Base-by-base conservation (phyloP, 2,329 filamentous ascomycete genomes). In the Pseudogymnoascus sp. region DNA sequence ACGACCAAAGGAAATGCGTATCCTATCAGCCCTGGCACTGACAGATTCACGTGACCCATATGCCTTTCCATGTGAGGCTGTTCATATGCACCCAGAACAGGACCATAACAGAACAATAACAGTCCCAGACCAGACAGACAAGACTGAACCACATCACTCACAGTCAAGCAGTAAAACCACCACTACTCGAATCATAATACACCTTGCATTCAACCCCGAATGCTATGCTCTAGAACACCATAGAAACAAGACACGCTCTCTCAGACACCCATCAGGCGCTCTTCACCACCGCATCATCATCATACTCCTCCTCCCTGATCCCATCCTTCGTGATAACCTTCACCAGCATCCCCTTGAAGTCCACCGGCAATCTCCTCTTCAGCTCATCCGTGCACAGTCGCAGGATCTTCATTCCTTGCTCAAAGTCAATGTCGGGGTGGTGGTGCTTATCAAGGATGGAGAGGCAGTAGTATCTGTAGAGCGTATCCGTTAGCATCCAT, bases 361-460 rank as follows among this genome's bases (percentile, higher is more conserved):
- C 95, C 74, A 99, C 93, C 65, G 95, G 95, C 82, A 99, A 85
- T 78, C 96, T 86, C 76, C 95, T 87, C 85, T 97, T 96, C 75
- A 99, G 80, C 82, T 99, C 95, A 76, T 97, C 93, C 69, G 91
- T 95, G 80, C 95, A 99, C 88, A 97, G 89, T 71, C 86, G 88
- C 72, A 99, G 81, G 67, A 99, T 86, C 82, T 96, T 95, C 79
- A 96, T 85, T 63, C 95, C 95, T 76, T 96, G 85, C 66, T 89
- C 92, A 62, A 95, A 87, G 66, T 84, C 85, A 77, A 99, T 97
- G 73, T 97, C 89, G 59, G 95, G 93, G 73, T 97, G 90, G 76
- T 99, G 95, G 77, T 99, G 95, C 82, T 99, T 99, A 80, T 99
- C 95, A 61, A 99, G 86, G 70, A 96, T 96, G 5, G 91, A 96